A percentile compares a stretch with the other conserved stretches of the same genome.
Conservation (phyloP, 148 eudicot genomes). For the Suaeda aralocaspica region DNA sequence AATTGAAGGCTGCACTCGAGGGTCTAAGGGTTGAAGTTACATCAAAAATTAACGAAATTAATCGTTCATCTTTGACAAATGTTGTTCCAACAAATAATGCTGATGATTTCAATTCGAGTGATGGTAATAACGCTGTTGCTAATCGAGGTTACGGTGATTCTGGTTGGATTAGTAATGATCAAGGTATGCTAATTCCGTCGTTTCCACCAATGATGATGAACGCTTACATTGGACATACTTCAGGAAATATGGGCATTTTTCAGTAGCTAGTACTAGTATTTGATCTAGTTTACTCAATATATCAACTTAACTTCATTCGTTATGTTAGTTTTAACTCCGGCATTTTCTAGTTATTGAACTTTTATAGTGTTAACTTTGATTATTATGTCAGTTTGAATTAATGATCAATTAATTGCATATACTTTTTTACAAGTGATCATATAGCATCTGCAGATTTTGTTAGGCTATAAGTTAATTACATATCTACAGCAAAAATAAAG, state of each 20-base stretch:
- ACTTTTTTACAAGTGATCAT: not conserved
- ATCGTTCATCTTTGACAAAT: not conserved
- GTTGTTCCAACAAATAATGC: not conserved
- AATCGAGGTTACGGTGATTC: not conserved
- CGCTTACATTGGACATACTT: constrained; percentile 4
- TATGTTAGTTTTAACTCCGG: too few relatives aligned
- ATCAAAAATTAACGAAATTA: not conserved
- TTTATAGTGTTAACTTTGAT: not conserved
- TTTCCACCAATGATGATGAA: not conserved
- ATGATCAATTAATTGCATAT: not conserved
- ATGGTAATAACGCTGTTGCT: not conserved
- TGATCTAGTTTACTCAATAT: too few relatives aligned
- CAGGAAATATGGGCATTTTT: not conserved
- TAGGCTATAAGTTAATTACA: too few relatives aligned
- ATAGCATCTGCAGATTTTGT: not conserved
- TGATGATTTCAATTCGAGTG: not conserved
- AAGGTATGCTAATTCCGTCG: not conserved
- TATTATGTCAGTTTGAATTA: not conserved
- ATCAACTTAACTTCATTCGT: too few relatives aligned
- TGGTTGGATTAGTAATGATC: not conserved
- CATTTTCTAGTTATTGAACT: too few relatives aligned
- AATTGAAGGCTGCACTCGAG: constrained; percentile 20
- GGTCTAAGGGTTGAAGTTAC: constrained; percentile 16
- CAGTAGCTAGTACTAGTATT: not conserved
- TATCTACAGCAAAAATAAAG: too few relatives aligned